Base-by-base conservation (phyloP, 2,329 filamentous ascomycete species). In the Ascochyta viciae-villosae region DNA sequence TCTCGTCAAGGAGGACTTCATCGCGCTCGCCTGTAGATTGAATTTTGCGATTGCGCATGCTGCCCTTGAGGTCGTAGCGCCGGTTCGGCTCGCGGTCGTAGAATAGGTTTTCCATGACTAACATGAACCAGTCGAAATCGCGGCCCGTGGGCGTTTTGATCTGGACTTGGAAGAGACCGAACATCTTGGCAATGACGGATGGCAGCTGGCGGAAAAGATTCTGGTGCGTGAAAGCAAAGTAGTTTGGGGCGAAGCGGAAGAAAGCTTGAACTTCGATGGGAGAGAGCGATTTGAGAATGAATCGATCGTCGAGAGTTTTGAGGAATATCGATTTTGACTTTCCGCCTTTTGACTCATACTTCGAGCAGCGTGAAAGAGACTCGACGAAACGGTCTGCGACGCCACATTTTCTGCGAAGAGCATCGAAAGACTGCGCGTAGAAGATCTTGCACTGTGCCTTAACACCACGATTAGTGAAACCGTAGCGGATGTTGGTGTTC, bases 361-460 rank as follows among this genome's bases (percentile, higher is more conserved):
- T 97, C 19, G 96, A 84, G 77, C 96, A 99, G 19, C 95, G 87
- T 7, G 95, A 98, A 22, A 99, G 81, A 1, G 93, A 97, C 73
- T 99, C 95, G 24, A 98, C 88, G 63, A 99, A 96, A 33, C 95
- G 90, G 71, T 98, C 93, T 1, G 92, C 88, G 8, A 97, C 90
- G 15, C 94, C 94, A 63, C 94, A 98, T 76, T 96, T 97, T 53
- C 91, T 86, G 52, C 95, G 87, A 35, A 99, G 83, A 3, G 95
- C 95, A 76, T 99, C 95, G 66, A 99, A 99, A 61, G 97, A 95
- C 74, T 98, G 95, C 0, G 95, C 95, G 69, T 96, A 99, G 76
- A 99, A 98, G 42, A 99, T 95, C 77, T 99, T 99, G 81, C 96
- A 98, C 45, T 94, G 89, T 85, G 97, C 96, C 68, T 90, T 91